These are phyloP conservation scores for Sechiopsis laciniata DNA, from an alignment of 306 rosid species.

Conservation along the genomic window DNA sequence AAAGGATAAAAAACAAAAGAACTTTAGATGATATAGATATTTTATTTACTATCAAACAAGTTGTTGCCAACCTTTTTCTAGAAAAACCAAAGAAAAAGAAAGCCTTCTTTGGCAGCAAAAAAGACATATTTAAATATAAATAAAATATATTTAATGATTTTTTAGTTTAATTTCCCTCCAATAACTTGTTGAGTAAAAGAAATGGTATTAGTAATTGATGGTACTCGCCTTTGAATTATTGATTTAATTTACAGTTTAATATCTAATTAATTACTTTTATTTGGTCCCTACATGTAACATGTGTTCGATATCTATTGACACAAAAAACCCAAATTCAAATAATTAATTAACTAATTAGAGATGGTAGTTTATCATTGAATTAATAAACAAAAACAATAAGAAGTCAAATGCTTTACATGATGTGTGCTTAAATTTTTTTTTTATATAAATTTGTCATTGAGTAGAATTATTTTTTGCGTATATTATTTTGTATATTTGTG, in stretches of 20 bases:
- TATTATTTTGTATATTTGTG: no score
- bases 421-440: neutral
- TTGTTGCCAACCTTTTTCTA: neutral
- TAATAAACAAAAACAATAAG: neutral
- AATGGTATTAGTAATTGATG: neutral
- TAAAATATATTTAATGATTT: neutral
- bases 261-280: neutral
- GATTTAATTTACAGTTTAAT: neutral
- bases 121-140: neutral
- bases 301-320: neutral
- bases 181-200: constrained; percentile 16
- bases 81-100: constrained; percentile 11
- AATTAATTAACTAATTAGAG: neutral
- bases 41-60: constrained; percentile 12
- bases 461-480: neutral
- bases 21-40: neutral
- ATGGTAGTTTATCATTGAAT: neutral
- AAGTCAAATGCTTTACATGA: neutral
- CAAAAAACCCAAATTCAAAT: neutral
- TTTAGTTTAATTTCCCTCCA: neutral
- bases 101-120: constrained; percentile 2
- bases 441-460: neutral
- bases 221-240: neutral
- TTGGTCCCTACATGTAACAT: constrained; percentile 11
- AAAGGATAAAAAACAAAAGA: neutral